A percentile compares a stretch with the other conserved stretches of the same genome.
These are phyloP conservation scores for Hura crepitans DNA, from an alignment of 441 rosid species.

Conservation along the genomic window DNA sequence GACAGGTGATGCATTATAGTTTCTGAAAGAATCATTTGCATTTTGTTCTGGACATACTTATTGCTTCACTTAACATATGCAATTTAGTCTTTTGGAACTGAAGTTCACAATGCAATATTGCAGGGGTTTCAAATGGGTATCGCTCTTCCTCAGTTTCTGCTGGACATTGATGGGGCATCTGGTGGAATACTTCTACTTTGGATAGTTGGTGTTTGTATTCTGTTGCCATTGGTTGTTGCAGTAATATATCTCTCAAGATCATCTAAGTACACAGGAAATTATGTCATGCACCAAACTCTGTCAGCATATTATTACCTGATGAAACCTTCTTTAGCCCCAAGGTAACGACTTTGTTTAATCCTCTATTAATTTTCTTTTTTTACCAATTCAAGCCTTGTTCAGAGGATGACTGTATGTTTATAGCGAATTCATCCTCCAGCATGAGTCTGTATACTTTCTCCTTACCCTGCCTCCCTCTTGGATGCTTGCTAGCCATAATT, in stretches of 20 bases:
- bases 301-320: conserved; percentile 81
- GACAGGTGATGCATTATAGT: conserved; percentile 52
- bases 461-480: neutral
- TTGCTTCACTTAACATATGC: conserved; percentile 6
- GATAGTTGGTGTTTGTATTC: conserved; percentile 97
- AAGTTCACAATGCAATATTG: conserved; percentile 22
- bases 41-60: conserved; percentile 8
- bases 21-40: conserved; percentile 10
- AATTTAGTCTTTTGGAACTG: conserved; percentile 19
- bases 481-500: neutral
- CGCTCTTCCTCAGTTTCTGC: conserved; percentile 91
- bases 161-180: conserved; percentile 88
- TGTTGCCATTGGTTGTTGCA: conserved; percentile 91
- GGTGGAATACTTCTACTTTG: conserved; percentile 96
- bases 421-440: neutral
- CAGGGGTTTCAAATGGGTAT: conserved; percentile 99
- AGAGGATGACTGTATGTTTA: neutral
- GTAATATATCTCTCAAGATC: conserved; percentile 94
- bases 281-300: conserved; percentile 96
- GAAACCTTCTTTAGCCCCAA: conserved; percentile 98
- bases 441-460: neutral
- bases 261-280: conserved; percentile 92
- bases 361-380: neutral
- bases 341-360: conserved; percentile 39
- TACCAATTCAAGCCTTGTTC: neutral